Evolutionary conservation across 176 grass and related monocot species (phyloP), one percentile per base, ranked within the genome.

Genomic region (Olyra latifolia): DNA sequence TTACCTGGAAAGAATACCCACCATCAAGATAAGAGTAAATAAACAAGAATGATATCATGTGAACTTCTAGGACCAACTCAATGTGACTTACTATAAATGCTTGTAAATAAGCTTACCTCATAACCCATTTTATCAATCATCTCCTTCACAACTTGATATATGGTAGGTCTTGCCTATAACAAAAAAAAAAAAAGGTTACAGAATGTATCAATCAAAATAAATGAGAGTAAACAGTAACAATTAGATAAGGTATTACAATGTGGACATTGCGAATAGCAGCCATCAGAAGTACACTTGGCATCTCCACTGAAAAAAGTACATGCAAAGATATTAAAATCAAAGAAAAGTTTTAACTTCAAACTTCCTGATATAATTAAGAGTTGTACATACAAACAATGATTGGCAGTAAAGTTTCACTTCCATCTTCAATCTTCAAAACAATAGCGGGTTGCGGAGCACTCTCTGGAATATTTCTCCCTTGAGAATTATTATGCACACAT

Each of bases 341-440:
- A 46, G 19, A 66, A 10, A 48, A 56, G 35, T 49, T 70, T 24
- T 35, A 32, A 67, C 6, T 23, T 28, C 0, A 12, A 55, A 66
- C 52, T 16, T 62, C 35, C 28, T 69, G 17, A 82, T 23, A 44
- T 16, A 83, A 73, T 42, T 42, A 49, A 58, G 20, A 78, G 41
- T 84, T 80, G 60, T 72, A 85, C 95, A 48, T 91, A 98, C 95
- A 92, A 79, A 98, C 95, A 75, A 94, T 98, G 73, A 98, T 98
- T 78, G 92, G 95, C 56, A 98, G 95, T 50, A 98, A 76, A 75
- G 93, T 90, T 80, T 77, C 85, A 40, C 91, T 98, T 82, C 92
- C 95, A 90, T 94, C 95, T 92, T 98, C 92, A 73, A 94, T 94
- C 73, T 86, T 98, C 75, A 98, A 83, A 65, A 98, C 92, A 83